These are phyloP conservation scores for Euphorbia schlechtendalii DNA, from an alignment of 441 rosid genomes.

Conservation along the genomic window DNA sequence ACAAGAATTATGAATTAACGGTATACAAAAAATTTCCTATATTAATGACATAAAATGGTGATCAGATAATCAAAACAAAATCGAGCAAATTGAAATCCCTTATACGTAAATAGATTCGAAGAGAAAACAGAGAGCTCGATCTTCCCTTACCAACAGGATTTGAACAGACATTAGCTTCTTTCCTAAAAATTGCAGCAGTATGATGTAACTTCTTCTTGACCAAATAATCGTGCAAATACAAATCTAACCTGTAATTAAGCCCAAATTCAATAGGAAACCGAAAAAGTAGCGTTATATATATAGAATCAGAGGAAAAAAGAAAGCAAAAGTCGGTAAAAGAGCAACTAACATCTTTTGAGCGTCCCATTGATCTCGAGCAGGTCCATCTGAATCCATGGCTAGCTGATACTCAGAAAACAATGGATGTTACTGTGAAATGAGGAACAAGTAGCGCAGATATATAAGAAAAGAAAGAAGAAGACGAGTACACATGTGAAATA, in stretches of 20 bases:
- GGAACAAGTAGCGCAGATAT: not conserved
- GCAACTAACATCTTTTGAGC: constrained; percentile 23
- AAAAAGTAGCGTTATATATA: not conserved
- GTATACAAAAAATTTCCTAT: not conserved
- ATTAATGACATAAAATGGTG: not conserved
- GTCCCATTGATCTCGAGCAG: constrained; percentile 12
- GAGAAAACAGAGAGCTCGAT: not conserved
- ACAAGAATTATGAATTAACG: too few species aligned
- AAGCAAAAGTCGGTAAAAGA: not conserved
- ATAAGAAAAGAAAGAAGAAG: not conserved
- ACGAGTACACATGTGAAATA: not conserved
- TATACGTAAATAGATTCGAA: not conserved
- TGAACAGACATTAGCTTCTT: constrained; percentile 32
- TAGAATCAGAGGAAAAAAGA: not conserved
- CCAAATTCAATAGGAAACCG: not conserved
- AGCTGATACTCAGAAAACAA: not conserved
- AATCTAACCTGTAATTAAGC: constrained; percentile 31
- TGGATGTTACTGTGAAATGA: not conserved
- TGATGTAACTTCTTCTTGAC: constrained; percentile 34
- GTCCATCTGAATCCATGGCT: not conserved
- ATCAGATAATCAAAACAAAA: not conserved
- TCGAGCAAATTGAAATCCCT: not conserved
- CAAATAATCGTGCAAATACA: constrained; percentile 50
- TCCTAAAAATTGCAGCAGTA: constrained; percentile 39
- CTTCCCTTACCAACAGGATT: constrained; percentile 30